phyloP scores from a whole-genome alignment of 208 protist genomes.

The Trypanosoma melophagium region DNA sequence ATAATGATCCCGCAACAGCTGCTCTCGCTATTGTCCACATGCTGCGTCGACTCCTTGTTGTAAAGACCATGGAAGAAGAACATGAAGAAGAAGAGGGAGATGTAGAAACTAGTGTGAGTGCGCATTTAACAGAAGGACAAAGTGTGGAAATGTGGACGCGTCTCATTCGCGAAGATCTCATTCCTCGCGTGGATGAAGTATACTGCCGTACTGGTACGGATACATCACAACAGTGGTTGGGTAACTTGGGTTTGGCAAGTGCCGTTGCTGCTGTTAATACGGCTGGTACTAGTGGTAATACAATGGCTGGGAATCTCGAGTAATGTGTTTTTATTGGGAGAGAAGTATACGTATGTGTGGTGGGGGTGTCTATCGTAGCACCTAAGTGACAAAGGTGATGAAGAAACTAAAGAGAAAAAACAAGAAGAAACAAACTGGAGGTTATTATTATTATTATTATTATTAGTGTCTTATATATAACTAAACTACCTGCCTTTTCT shows the following conservation, averaged over 20 bases:
- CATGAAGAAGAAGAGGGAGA: background rate
- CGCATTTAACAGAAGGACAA: conserved; percentile 14
- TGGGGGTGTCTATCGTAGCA: too few species aligned
- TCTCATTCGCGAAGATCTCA: conserved; percentile 28
- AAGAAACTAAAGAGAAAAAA: too few species aligned
- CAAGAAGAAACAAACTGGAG: too few species aligned
- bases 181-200: conserved; percentile 29
- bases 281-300: too few species aligned
- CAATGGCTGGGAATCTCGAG: too few species aligned
- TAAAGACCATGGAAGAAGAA: background rate
- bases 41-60: conserved; percentile 19
- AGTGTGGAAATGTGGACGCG: conserved; percentile 30
- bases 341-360: too few species aligned
- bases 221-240: conserved; percentile 25
- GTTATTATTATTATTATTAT: too few species aligned
- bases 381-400: too few species aligned
- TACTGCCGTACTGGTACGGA: conserved; percentile 29
- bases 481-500: too few species aligned
- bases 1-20: conserved; percentile 20
- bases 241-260: conserved; percentile 2
- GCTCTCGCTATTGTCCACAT: conserved; percentile 24
- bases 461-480: too few species aligned
- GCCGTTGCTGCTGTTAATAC: too few species aligned
- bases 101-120: conserved; percentile 1
- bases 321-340: too few species aligned